These are phyloP conservation scores for Juglanconis oblonga DNA, from an alignment of 2,329 filamentous ascomycete genomes.

Conservation along the genomic window DNA sequence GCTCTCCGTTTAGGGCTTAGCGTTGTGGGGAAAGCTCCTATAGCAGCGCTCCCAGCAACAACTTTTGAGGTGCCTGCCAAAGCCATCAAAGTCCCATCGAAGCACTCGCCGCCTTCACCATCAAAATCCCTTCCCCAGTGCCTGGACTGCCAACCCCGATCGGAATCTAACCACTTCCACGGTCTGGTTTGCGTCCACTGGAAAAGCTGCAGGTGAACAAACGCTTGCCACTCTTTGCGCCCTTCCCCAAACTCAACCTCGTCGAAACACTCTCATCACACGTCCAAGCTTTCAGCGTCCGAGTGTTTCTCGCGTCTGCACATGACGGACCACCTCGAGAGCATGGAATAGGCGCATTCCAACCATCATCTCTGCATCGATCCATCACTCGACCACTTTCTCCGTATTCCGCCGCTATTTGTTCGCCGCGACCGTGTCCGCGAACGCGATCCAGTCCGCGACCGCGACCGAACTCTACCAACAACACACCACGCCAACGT, in stretches of 20 bases:
- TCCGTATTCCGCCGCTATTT: neutral
- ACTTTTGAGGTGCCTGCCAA: constrained; percentile 1
- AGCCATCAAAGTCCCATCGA: neutral
- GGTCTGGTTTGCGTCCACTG: neutral
- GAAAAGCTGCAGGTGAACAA: neutral
- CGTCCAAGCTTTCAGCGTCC: neutral
- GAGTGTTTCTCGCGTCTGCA: neutral
- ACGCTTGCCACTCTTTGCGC: neutral
- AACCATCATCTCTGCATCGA: neutral
- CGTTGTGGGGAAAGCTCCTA: constrained; percentile 17
- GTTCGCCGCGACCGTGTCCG: neutral
- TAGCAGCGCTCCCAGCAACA: neutral
- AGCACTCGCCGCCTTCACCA: constrained; percentile 17
- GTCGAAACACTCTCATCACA: neutral
- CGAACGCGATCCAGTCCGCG: neutral
- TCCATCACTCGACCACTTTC: neutral
- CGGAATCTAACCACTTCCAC: neutral
- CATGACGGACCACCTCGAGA: neutral
- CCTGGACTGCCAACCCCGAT: neutral
- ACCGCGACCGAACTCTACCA: constrained; percentile 6
- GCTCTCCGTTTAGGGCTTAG: constrained; percentile 9
- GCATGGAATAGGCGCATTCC: constrained; percentile 14
- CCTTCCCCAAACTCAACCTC: neutral
- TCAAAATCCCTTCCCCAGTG: neutral
- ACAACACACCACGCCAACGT: constrained; percentile 11